These are phyloP conservation scores for Psophocarpus tetragonolobus DNA, from an alignment of 306 rosid species.

Conservation along the genomic window DNA sequence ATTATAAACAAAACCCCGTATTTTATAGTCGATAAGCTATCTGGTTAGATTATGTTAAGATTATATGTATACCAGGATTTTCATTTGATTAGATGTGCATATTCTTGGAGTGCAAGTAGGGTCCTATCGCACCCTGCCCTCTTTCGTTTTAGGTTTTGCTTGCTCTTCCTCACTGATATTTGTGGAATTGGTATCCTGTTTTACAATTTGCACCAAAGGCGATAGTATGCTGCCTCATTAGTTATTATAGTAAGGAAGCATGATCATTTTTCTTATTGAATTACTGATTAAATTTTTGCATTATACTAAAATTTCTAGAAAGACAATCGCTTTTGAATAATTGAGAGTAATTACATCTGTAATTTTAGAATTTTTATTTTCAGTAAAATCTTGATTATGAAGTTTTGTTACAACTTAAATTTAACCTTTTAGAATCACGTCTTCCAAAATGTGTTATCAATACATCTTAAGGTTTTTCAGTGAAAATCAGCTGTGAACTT, in stretches of 20 bases:
- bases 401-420: background rate
- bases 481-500: background rate
- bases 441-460: background rate
- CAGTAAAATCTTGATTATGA: background rate
- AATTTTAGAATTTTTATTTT: background rate
- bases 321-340: background rate
- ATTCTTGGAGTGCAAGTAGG: slow-evolving; percentile 29
- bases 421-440: background rate
- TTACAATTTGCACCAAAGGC: background rate
- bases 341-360: background rate
- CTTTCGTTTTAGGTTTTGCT: background rate
- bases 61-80: slow-evolving; percentile 22
- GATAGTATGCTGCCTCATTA: background rate
- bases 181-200: background rate
- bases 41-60: slow-evolving; percentile 2
- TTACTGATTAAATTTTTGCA: background rate
- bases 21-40: slow-evolving; percentile 20
- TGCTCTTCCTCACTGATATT: background rate
- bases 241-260: background rate
- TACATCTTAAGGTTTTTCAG: background rate
- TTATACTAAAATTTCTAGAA: background rate
- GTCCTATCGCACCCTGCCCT: background rate
- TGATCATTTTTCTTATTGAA: background rate
- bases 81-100: slow-evolving; percentile 17
- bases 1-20: background rate